Evolutionary conservation across 768 basidiomycete genomes (phyloP).

Genomic region (Macrolepiota fuliginosa): DNA sequence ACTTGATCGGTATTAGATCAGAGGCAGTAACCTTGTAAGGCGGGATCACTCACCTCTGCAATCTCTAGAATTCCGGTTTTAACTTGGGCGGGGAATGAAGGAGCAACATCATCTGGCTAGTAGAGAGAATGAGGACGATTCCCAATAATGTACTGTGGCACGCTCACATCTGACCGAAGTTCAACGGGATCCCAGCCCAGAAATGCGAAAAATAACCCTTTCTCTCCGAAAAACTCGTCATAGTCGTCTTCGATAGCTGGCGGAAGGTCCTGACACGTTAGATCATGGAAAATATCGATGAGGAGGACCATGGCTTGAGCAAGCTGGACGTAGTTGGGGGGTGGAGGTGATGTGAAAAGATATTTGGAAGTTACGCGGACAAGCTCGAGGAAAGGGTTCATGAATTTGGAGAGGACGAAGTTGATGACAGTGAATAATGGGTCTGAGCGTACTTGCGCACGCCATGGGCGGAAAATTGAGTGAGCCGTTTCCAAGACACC

Average conservation of each 20-base stretch:
- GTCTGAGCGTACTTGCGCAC: constrained; percentile 86
- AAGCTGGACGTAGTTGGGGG: constrained; percentile 45
- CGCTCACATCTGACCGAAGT: constrained; percentile 66
- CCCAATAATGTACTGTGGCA: not conserved
- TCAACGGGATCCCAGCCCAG: constrained; percentile 75
- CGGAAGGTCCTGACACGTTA: constrained; percentile 93
- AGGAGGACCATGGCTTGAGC: constrained; percentile 78
- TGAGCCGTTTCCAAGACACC: constrained; percentile 93
- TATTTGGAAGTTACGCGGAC: constrained; percentile 65
- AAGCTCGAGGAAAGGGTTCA: constrained; percentile 78
- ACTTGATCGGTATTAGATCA: constrained; percentile 32
- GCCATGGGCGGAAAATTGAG: constrained; percentile 94
- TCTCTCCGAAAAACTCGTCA: constrained; percentile 72
- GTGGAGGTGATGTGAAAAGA: constrained; percentile 42
- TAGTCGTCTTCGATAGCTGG: constrained; percentile 91
- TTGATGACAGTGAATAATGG: constrained; percentile 89
- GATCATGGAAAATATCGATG: constrained; percentile 87
- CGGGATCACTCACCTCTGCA: constrained; percentile 58
- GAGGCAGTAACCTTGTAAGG: not conserved
- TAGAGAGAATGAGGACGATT: constrained; percentile 12
- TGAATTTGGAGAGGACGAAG: constrained; percentile 81
- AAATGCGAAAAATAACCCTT: constrained; percentile 78
- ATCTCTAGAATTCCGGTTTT: constrained; percentile 91
- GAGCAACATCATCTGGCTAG: constrained; percentile 76
- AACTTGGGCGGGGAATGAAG: constrained; percentile 86